Base-by-base conservation (phyloP, 2,329 filamentous ascomycete species). In the Beauveria brongniartii region DNA sequence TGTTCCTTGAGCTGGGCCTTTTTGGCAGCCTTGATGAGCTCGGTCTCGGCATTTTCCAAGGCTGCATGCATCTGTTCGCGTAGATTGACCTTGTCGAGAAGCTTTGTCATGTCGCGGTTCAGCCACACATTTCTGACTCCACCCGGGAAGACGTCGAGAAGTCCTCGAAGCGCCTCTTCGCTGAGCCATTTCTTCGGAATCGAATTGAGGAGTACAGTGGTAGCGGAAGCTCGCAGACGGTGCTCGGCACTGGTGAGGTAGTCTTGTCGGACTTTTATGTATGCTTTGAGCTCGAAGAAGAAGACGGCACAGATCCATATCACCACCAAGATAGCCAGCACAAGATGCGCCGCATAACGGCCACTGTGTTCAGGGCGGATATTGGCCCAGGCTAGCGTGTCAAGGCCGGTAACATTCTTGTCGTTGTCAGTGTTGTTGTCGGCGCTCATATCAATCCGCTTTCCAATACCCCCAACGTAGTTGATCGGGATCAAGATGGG, bases 111-210 rank as follows among this genome's bases (percentile, higher is more conserved):
- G 70, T 99, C 90, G 63, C 93, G 85, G 63, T 97, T 99, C 67
- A 99, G 87, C 92, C 93, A 99, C 52, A 99, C 90, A 67, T 97
- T 97, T 63, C 91, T 85, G 69, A 99, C 88, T 34, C 94, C 94
- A 22, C 94, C 94, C 0, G 94, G 94, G 67, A 97, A 97, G 1
- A 97, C 92, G 71, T 99, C 94, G 69, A 95, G 99, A 0, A 99
- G 79, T 0, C 88, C 89, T 62, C 86, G 82, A 5, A 99, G 80
- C 0, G 91, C 90, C 50, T 96, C 87, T 54, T 91, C 83, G 2
- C 84, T 91, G 8, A 96, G 84, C 94, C 94, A 99, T 69, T 95
- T 96, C 46, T 83, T 78, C 1, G 94, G 94, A 56, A 99, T 96
- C 12, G 88, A 89, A 65, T 88, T 94, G 57, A 99, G 92, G 6